Evolutionary conservation across 1,139 yeast species (phyloP).

Genomic region (Ogataea hybrid): DNA sequence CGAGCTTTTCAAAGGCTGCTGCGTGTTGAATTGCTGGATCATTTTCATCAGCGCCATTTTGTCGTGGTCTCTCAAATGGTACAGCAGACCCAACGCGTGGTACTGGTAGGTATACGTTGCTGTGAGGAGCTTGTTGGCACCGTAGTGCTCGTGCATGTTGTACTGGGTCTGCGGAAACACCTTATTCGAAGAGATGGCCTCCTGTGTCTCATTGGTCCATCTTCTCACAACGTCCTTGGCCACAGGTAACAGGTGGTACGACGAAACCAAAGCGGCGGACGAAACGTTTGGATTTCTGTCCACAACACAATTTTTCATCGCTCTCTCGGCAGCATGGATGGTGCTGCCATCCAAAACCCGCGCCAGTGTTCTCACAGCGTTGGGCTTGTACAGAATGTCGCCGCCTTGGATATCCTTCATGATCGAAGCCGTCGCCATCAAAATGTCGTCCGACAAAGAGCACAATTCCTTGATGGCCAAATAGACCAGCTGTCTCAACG

Average conservation of each 20-base stretch:
- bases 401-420: slow-evolving; percentile 97
- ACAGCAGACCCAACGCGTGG: slow-evolving; percentile 90
- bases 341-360: slow-evolving; percentile 90
- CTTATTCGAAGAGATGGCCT: slow-evolving; percentile 72
- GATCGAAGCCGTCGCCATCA: slow-evolving; percentile 96
- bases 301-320: slow-evolving; percentile 89
- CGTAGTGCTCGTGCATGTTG: slow-evolving; percentile 50
- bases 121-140: slow-evolving; percentile 52
- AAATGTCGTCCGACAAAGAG: slow-evolving; percentile 80
- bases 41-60: slow-evolving; percentile 91
- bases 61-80: slow-evolving; percentile 86
- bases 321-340: slow-evolving; percentile 90
- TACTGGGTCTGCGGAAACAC: slow-evolving; percentile 59
- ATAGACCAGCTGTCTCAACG: slow-evolving; percentile 91
- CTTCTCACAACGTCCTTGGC: slow-evolving; percentile 91
- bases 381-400: slow-evolving; percentile 83
- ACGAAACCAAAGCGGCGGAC: slow-evolving; percentile 88
- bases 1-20: slow-evolving; percentile 62
- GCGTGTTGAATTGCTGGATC: slow-evolving; percentile 68
- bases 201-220: slow-evolving; percentile 92
- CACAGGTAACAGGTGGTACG: slow-evolving; percentile 85
- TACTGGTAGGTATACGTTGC: slow-evolving; percentile 87
- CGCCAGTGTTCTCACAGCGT: slow-evolving; percentile 89
- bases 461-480: slow-evolving; percentile 90
- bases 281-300: slow-evolving; percentile 86